phyloP scores from a whole-genome alignment of 768 basidiomycete genomes.

The Naematelia encephala region DNA sequence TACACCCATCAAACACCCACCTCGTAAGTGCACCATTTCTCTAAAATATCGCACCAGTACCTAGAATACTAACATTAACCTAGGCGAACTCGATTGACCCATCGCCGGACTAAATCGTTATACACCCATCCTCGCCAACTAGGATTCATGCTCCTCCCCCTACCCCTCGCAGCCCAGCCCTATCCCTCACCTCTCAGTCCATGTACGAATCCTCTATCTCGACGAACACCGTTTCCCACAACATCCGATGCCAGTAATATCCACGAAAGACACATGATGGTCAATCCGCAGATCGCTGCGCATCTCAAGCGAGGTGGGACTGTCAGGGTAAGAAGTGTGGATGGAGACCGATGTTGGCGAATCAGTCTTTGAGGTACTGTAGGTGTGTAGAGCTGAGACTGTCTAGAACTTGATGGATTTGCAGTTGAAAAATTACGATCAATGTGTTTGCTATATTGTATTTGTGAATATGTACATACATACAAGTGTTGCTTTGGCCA shows the following conservation, averaged over 20 bases:
- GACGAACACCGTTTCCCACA: background rate
- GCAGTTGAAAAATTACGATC: too few species aligned
- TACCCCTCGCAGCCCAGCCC: background rate
- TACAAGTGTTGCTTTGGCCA: too few species aligned
- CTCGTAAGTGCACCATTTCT: background rate
- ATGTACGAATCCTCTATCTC: background rate
- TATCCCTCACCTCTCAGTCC: background rate
- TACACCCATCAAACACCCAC: background rate
- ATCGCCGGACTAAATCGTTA: background rate
- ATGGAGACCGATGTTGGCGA: constrained; percentile 26
- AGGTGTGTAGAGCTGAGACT: background rate
- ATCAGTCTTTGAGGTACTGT: constrained; percentile 9
- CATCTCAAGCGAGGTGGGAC: constrained; percentile 33
- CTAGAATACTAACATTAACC: background rate
- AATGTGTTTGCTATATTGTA: too few species aligned
- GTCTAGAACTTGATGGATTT: too few species aligned
- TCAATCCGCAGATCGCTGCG: constrained; percentile 34
- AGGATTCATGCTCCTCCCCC: background rate
- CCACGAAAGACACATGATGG: constrained; percentile 25
- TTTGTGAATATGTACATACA: too few species aligned
- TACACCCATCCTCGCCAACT: background rate
- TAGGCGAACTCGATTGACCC: background rate
- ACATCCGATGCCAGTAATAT: background rate
- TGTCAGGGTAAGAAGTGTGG: constrained; percentile 25
- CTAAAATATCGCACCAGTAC: background rate